Percentiles rank a stretch among this genome's conserved stretches.
Evolutionary conservation across 2,329 filamentous ascomycete genomes (phyloP).

Genomic region (Curvularia sp.): DNA sequence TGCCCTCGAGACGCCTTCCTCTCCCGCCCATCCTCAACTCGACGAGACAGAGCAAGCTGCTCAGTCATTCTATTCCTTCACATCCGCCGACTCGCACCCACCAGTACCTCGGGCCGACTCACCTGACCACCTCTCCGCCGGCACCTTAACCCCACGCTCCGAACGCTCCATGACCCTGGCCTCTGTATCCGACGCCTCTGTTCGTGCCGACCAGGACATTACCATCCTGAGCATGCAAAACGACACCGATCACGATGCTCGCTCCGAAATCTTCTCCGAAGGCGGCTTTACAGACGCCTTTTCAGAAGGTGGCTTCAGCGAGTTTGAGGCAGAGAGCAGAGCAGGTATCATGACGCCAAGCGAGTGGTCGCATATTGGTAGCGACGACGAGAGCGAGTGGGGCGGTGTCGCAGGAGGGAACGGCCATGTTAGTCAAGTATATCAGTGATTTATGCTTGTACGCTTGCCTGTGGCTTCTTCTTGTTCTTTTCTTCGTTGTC

Average conservation of each 20-base stretch:
- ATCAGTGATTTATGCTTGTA: slow-evolving; percentile 35
- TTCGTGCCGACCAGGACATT: slow-evolving; percentile 42
- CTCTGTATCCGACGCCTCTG: slow-evolving; percentile 38
- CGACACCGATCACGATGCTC: slow-evolving; percentile 45
- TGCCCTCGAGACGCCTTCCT: slow-evolving; percentile 33
- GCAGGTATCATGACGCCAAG: slow-evolving; percentile 47
- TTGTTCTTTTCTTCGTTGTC: background rate
- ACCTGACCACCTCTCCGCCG: slow-evolving; percentile 36
- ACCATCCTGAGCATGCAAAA: slow-evolving; percentile 47
- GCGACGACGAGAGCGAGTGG: slow-evolving; percentile 51
- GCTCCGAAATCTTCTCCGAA: slow-evolving; percentile 47
- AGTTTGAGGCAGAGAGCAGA: slow-evolving; percentile 26
- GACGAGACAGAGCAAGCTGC: slow-evolving; percentile 31
- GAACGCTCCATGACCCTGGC: slow-evolving; percentile 40
- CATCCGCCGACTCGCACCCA: slow-evolving; percentile 31
- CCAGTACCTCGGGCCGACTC: slow-evolving; percentile 7
- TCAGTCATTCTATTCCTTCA: slow-evolving; percentile 51
- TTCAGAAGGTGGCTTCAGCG: slow-evolving; percentile 45
- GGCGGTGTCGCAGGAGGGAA: slow-evolving; percentile 35
- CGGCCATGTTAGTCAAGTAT: slow-evolving; percentile 34
- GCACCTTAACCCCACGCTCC: slow-evolving; percentile 50
- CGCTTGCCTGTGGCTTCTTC: too few species aligned
- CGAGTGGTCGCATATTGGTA: slow-evolving; percentile 52
- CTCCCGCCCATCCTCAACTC: slow-evolving; percentile 20
- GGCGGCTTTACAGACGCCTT: slow-evolving; percentile 49